phyloP scores from a whole-genome alignment of 768 basidiomycete genomes.

The Termitomyces sp. region DNA sequence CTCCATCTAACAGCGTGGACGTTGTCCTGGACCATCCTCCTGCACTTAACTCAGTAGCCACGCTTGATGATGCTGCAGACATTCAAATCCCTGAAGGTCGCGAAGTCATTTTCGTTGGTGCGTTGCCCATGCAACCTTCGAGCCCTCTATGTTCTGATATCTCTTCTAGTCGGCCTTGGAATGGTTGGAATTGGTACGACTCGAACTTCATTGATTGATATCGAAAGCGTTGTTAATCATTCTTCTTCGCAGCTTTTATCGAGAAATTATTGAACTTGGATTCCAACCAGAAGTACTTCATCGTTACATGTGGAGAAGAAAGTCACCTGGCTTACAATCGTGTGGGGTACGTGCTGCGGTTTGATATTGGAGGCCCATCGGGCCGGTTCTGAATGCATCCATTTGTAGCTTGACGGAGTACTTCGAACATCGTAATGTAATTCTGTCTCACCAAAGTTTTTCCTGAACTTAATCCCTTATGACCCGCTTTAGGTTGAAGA shows the following conservation, averaged over 20 bases:
- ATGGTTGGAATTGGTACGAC: constrained; percentile 55
- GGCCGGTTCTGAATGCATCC: neutral
- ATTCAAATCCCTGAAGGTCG: neutral
- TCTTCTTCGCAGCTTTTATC: constrained; percentile 46
- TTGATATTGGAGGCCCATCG: neutral
- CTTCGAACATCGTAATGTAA: constrained; percentile 3
- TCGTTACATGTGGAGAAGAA: constrained; percentile 60
- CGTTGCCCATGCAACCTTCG: neutral
- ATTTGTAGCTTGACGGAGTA: neutral
- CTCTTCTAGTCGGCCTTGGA: constrained; percentile 41
- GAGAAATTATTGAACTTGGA: constrained; percentile 62
- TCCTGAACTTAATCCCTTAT: neutral
- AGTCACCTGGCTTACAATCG: constrained; percentile 50
- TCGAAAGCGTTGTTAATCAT: neutral
- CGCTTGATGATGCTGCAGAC: neutral
- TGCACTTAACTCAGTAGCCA: neutral
- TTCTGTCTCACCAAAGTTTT: neutral
- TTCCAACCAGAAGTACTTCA: constrained; percentile 34
- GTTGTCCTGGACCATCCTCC: neutral
- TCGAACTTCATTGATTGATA: neutral
- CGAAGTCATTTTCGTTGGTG: constrained; percentile 3
- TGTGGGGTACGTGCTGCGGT: constrained; percentile 26
- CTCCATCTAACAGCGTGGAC: neutral
- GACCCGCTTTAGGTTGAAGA: constrained; percentile 33
- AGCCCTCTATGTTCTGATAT: neutral